Evolutionary conservation across 2,329 filamentous ascomycete species (phyloP), one percentile per base, ranked within the genome.

Genomic region (Clonostachys rosea): DNA sequence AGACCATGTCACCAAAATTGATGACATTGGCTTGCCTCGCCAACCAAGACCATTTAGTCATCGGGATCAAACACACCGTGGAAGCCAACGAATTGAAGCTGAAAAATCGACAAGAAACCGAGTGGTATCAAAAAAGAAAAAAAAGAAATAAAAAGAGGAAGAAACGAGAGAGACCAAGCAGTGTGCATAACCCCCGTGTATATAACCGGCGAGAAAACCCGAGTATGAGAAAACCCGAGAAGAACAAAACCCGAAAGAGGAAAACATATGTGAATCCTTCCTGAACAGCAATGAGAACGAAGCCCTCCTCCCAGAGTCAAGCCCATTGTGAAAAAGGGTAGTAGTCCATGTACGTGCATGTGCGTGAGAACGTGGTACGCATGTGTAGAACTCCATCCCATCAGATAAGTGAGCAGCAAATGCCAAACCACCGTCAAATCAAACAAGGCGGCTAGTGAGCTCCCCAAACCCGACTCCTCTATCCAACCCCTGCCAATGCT

Each of bases 401-500:
- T 40, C 34, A 16, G 49, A 40, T 43, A 36, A 40, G 30, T 41
- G 43, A 48, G 34, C 42, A 33, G 44, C 36, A 44, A 41, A 43
- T 33, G 5, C 51, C 49, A 43, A 42, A 50, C 39, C 48, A 46
- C 37, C 40, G 56, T 50, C 45, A 52, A 49, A 47, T 49, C 53
- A 42, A 56, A 52, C 24, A 30, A 30, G 24, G 24, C 24, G 24
- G 24, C 24, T 30, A 30, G 24, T 30, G 24, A 30, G 24, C 24
- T 30, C 24, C 24, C 24, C 24, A 30, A 54, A 57, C 51, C 50
- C 54, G 64, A 67, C 66, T 66, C 66, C 65, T 68, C 66, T 69
- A 69, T 66, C 55, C 63, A 56, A 53, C 53, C 58, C 58, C 54
- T 58, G 55, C 57, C 58, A 60, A 63, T 59, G 63, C 59, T 63